phyloP scores from a whole-genome alignment of 2,329 filamentous ascomycete species.

The Bipolaris zeicola region DNA sequence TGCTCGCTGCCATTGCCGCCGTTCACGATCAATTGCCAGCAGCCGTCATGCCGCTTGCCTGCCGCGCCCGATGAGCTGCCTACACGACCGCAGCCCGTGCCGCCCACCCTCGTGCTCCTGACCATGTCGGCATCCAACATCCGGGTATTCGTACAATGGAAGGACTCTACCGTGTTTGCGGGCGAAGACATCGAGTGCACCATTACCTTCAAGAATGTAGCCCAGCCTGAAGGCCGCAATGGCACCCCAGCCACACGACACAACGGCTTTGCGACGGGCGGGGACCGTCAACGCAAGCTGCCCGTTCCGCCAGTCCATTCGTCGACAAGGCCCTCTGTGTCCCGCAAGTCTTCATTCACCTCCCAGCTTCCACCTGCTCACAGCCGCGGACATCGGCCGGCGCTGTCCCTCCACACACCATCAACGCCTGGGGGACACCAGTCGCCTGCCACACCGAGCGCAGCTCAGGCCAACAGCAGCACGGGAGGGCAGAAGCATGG shows the following conservation, averaged over 20 bases:
- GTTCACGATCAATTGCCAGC: conserved; percentile 13
- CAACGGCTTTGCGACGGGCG: conserved; percentile 45
- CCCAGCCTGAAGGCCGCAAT: conserved; percentile 53
- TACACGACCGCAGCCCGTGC: conserved; percentile 33
- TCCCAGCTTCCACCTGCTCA: conserved; percentile 38
- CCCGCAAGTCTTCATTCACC: conserved; percentile 44
- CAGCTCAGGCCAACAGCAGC: conserved; percentile 33
- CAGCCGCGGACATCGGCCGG: conserved; percentile 68
- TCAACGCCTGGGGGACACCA: conserved; percentile 35
- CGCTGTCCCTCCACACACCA: conserved; percentile 64
- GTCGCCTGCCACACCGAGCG: conserved; percentile 31
- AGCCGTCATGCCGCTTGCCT: conserved; percentile 37
- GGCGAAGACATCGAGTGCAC: conserved; percentile 95
- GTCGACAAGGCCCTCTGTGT: conserved; percentile 43
- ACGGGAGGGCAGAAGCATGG: conserved; percentile 47
- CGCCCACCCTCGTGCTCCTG: conserved; percentile 25
- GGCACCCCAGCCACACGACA: conserved; percentile 38
- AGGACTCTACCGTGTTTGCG: conserved; percentile 91
- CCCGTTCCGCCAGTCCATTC: conserved; percentile 47
- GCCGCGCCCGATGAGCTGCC: conserved; percentile 41
- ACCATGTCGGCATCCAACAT: conserved; percentile 65
- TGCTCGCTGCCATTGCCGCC: conserved; percentile 13
- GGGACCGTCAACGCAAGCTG: conserved; percentile 48
- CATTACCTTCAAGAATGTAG: conserved; percentile 93
- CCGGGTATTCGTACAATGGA: conserved; percentile 94